These are phyloP conservation scores for Mycothermus thermophilus DNA, from an alignment of 495 filamentous ascomycete species.

Conservation along the genomic window DNA sequence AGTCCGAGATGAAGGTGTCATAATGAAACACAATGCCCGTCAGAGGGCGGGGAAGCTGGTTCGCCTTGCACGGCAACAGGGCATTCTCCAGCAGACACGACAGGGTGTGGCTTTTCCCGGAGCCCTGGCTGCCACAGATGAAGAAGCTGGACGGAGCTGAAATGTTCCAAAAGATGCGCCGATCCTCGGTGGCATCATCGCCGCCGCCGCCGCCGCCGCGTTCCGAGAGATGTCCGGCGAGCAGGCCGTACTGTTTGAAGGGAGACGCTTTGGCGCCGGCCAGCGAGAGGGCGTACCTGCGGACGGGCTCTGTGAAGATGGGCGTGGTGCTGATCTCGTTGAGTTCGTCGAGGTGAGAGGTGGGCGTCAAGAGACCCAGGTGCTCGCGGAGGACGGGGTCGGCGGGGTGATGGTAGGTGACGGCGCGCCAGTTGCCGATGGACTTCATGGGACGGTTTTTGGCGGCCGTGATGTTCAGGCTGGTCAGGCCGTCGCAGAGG, in stretches of 20 bases:
- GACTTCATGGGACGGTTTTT: too few relatives aligned
- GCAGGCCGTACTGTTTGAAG: conserved; percentile 29
- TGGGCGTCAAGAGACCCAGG: conserved; percentile 10
- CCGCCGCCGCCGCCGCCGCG: too few relatives aligned
- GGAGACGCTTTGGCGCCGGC: conserved; percentile 1
- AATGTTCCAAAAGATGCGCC: conserved; percentile 50
- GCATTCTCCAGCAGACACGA: conserved; percentile 58
- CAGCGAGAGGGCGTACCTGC: conserved; percentile 13
- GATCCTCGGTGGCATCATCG: conserved; percentile 22
- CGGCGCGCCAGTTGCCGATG: too few relatives aligned
- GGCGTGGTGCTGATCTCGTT: conserved; percentile 24
- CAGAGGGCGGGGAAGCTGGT: conserved; percentile 35
- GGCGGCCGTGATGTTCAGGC: too few relatives aligned
- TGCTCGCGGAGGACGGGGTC: conserved; percentile 2
- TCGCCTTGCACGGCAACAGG: conserved; percentile 28
- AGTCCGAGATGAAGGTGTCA: conserved; percentile 43
- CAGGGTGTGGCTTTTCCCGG: conserved; percentile 62
- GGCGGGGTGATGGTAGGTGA: too few relatives aligned
- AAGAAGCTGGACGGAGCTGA: conserved; percentile 54
- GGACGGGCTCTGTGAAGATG: conserved; percentile 25
- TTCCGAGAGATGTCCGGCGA: conserved; percentile 23
- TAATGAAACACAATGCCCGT: conserved; percentile 59
- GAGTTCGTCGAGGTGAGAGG: conserved; percentile 13
- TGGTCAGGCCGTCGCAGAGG: too few relatives aligned
- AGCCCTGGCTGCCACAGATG: conserved; percentile 65